Evolutionary conservation across 106 monocot species (phyloP).

Genomic region (Dendrobium officinale): DNA sequence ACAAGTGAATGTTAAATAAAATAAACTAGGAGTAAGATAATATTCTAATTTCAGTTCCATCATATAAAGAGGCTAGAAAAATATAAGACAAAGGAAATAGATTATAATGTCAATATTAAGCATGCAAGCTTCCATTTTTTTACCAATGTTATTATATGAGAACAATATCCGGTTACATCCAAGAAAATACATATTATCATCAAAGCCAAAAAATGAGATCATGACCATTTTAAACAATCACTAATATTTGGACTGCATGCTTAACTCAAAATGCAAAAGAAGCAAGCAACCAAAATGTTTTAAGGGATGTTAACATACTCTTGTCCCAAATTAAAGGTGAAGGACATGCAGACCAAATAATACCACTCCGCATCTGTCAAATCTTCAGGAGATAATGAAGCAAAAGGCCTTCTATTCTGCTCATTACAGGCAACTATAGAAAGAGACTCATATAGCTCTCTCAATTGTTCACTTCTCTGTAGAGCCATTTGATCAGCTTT

Average conservation of each 20-base stretch:
- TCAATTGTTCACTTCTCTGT: constrained; percentile 74
- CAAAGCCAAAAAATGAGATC: neutral
- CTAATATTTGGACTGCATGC: neutral
- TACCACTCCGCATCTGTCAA: constrained; percentile 82
- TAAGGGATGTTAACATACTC: constrained; percentile 31
- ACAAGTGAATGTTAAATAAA: neutral
- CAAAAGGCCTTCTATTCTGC: constrained; percentile 47
- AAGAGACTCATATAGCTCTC: constrained; percentile 71
- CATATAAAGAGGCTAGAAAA: neutral
- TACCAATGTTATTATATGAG: neutral
- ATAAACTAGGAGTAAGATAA: neutral
- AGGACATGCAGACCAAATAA: constrained; percentile 95
- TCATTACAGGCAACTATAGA: constrained; percentile 57
- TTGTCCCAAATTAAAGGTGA: constrained; percentile 62
- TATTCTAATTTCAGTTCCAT: neutral
- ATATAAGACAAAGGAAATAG: neutral
- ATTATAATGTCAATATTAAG: neutral
- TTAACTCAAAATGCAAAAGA: neutral
- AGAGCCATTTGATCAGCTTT: constrained; percentile 59
- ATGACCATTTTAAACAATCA: neutral
- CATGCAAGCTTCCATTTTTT: neutral
- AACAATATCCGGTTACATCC: neutral
- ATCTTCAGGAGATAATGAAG: constrained; percentile 86
- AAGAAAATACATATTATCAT: neutral
- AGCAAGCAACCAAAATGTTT: neutral